These are phyloP conservation scores for Phaffia australis DNA, from an alignment of 768 basidiomycete species.

Conservation along the genomic window DNA sequence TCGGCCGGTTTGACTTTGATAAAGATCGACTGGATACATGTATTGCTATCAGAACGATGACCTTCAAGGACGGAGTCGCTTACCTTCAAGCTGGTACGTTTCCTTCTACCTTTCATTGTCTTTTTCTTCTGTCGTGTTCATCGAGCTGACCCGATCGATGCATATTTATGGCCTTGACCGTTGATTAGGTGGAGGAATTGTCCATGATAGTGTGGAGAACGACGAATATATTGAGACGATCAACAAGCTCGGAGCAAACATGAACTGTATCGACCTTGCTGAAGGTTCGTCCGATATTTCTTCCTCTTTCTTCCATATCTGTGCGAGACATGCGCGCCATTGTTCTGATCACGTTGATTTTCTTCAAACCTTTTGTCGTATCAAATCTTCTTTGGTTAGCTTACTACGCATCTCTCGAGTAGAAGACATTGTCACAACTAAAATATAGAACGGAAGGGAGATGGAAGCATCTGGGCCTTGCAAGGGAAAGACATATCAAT, in stretches of 20 bases:
- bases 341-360: too few relatives aligned
- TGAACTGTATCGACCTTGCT: slow-evolving; percentile 70
- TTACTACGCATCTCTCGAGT: too few relatives aligned
- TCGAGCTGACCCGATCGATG: not conserved
- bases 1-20: slow-evolving; percentile 90
- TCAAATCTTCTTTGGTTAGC: too few relatives aligned
- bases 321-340: too few relatives aligned
- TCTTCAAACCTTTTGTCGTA: too few relatives aligned
- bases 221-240: slow-evolving; percentile 95
- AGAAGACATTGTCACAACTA: too few relatives aligned
- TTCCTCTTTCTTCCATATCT: not conserved
- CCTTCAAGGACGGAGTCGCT: slow-evolving; percentile 73
- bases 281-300: slow-evolving; percentile 55
- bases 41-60: slow-evolving; percentile 97
- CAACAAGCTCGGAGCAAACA: slow-evolving; percentile 83
- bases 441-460: too few relatives aligned
- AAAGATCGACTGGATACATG: slow-evolving; percentile 90
- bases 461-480: too few relatives aligned
- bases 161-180: not conserved
- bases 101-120: not conserved
- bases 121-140: not conserved
- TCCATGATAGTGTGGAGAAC: slow-evolving; percentile 90
- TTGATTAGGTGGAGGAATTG: slow-evolving; percentile 71
- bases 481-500: too few relatives aligned
- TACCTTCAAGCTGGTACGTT: slow-evolving; percentile 66